phyloP scores from a whole-genome alignment of 108 stramenopile genomes.

The Asterionellopsis glacialis region DNA sequence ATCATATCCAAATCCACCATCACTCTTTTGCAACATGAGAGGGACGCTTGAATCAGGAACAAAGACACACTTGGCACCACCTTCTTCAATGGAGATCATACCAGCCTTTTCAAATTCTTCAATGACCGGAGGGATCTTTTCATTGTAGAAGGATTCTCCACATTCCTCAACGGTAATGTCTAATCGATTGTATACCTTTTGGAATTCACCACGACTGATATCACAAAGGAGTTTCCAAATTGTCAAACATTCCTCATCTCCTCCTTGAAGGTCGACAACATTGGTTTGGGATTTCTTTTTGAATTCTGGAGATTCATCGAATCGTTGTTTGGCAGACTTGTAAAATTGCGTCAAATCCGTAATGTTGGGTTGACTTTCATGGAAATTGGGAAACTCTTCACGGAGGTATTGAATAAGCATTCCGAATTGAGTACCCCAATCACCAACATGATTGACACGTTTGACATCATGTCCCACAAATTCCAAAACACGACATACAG shows the following conservation, averaged over 20 bases:
- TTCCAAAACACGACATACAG: conserved; percentile 94
- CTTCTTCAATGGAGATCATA: conserved; percentile 73
- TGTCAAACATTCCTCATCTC: conserved; percentile 80
- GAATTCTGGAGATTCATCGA: conserved; percentile 93
- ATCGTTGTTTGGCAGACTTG: conserved; percentile 93
- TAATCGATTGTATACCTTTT: conserved; percentile 96
- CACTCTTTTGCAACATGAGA: conserved; percentile 96
- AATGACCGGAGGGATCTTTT: conserved; percentile 92
- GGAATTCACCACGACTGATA: conserved; percentile 90
- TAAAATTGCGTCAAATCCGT: conserved; percentile 96
- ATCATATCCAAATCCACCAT: conserved; percentile 99
- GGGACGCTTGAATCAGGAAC: conserved; percentile 84
- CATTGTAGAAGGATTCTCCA: conserved; percentile 99
- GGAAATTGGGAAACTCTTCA: conserved; percentile 85
- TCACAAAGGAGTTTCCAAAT: conserved; percentile 96
- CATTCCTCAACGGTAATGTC: conserved; percentile 89
- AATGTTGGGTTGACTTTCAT: conserved; percentile 66
- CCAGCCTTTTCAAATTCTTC: conserved; percentile 79
- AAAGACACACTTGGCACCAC: conserved; percentile 92
- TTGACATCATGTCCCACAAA: conserved; percentile 85
- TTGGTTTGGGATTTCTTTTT: conserved; percentile 90
- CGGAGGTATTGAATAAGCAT: conserved; percentile 99
- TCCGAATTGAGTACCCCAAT: conserved; percentile 99
- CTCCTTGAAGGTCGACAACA: conserved; percentile 96
- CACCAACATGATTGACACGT: conserved; percentile 98